A percentile compares a stretch with the other conserved stretches of the same genome.
These are phyloP conservation scores for Cercospora brassicicola DNA, from an alignment of 2,329 filamentous ascomycete species.

Conservation along the genomic window DNA sequence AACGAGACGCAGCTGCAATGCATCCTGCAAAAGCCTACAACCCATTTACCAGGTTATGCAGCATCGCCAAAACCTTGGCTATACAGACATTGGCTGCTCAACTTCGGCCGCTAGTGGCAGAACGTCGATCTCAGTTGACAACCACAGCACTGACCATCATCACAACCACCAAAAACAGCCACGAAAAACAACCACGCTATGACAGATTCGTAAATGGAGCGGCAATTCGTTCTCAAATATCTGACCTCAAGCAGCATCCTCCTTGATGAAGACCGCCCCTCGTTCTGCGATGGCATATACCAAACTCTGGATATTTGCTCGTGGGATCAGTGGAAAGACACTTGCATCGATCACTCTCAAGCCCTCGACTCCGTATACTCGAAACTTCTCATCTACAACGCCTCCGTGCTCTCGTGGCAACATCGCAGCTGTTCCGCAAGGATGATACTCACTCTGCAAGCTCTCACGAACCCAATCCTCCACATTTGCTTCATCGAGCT, in stretches of 20 bases:
- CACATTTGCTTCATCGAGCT: conserved; percentile 10
- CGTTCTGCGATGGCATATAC: conserved; percentile 30
- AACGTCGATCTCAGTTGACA: conserved; percentile 12
- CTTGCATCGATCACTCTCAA: conserved; percentile 31
- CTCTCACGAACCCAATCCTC: conserved; percentile 17
- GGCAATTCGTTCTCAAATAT: neutral
- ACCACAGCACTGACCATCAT: conserved; percentile 13
- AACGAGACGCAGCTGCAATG: neutral
- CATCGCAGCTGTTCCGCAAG: conserved; percentile 23
- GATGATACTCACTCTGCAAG: conserved; percentile 19
- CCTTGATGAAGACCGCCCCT: conserved; percentile 20
- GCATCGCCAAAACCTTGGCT: neutral
- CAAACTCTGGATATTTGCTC: conserved; percentile 26
- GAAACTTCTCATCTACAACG: conserved; percentile 27
- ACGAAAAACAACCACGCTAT: conserved; percentile 13
- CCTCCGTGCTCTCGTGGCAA: conserved; percentile 21
- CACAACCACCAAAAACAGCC: conserved; percentile 2
- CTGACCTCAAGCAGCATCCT: conserved; percentile 5
- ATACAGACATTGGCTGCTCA: conserved; percentile 4
- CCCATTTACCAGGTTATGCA: neutral
- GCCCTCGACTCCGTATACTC: conserved; percentile 23
- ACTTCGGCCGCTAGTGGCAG: conserved; percentile 10
- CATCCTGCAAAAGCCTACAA: neutral
- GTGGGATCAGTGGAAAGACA: conserved; percentile 23
- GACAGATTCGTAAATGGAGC: neutral